phyloP scores from a whole-genome alignment of 2,329 filamentous ascomycete species.

The Fusarium sacchari region DNA sequence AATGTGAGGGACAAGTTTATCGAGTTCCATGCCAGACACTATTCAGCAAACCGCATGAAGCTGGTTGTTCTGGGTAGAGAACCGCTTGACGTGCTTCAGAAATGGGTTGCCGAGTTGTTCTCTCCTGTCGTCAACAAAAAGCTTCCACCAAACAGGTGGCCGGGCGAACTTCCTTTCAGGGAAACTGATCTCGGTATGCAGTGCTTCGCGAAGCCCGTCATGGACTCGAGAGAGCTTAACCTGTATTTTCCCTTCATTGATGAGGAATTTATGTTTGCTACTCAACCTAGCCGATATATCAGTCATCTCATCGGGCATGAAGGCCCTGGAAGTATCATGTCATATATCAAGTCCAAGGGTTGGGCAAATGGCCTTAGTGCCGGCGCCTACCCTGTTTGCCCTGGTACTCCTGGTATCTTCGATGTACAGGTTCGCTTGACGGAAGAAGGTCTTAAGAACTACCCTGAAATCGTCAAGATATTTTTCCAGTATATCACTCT shows the following conservation, averaged over 20 bases:
- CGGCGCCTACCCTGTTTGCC: slow-evolving; percentile 79
- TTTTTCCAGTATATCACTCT: slow-evolving; percentile 94
- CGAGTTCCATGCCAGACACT: slow-evolving; percentile 87
- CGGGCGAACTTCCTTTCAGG: slow-evolving; percentile 60
- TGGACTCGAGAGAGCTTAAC: slow-evolving; percentile 83
- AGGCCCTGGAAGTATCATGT: slow-evolving; percentile 89
- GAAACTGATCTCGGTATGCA: slow-evolving; percentile 68
- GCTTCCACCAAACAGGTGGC: slow-evolving; percentile 69
- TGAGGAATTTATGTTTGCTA: slow-evolving; percentile 81
- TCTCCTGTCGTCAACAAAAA: slow-evolving; percentile 84
- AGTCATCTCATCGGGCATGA: slow-evolving; percentile 92
- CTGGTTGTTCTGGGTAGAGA: slow-evolving; percentile 87
- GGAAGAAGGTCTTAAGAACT: slow-evolving; percentile 82
- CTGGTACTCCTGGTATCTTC: slow-evolving; percentile 80
- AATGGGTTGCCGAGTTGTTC: slow-evolving; percentile 87
- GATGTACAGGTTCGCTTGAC: slow-evolving; percentile 83
- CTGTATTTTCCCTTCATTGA: slow-evolving; percentile 87
- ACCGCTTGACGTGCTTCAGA: slow-evolving; percentile 80
- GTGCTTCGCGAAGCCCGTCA: slow-evolving; percentile 89
- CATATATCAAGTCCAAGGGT: slow-evolving; percentile 88
- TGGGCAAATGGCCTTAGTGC: slow-evolving; percentile 88
- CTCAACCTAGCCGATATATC: slow-evolving; percentile 85
- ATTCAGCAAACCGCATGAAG: slow-evolving; percentile 94
- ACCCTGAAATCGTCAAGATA: slow-evolving; percentile 82
- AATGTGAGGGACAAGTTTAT: slow-evolving; percentile 93